phyloP scores from a whole-genome alignment of 2,329 filamentous ascomycete species.

The Exophiala calicioides region DNA sequence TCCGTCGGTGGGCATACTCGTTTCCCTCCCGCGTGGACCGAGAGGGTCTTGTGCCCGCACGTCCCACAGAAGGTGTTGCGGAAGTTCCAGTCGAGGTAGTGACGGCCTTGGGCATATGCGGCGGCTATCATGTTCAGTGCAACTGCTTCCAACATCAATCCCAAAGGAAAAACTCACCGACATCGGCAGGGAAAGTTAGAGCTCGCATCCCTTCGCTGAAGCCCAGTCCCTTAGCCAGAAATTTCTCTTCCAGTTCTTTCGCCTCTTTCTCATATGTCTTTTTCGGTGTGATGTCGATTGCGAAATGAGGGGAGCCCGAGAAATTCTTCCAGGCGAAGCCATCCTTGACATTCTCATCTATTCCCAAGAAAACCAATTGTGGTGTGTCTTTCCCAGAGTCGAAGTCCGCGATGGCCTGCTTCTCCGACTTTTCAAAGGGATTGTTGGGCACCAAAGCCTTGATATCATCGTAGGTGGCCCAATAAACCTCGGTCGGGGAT shows the following conservation, averaged over 20 bases:
- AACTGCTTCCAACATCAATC: too few relatives aligned
- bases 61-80: conserved; percentile 89
- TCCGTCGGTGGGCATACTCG: conserved; percentile 48
- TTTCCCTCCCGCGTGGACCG: conserved; percentile 47
- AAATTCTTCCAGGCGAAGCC: conserved; percentile 59
- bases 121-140: conserved; percentile 73
- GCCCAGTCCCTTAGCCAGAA: conserved; percentile 62
- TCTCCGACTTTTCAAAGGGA: conserved; percentile 71
- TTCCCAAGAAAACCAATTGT: conserved; percentile 78
- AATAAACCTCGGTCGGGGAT: conserved; percentile 64
- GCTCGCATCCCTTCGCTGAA: conserved; percentile 69
- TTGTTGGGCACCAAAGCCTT: conserved; percentile 68
- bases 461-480: conserved; percentile 69
- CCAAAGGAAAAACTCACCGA: conserved; percentile 61
- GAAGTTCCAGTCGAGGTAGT: conserved; percentile 89
- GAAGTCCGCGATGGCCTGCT: conserved; percentile 69
- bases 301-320: conserved; percentile 80
- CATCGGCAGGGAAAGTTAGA: conserved; percentile 60
- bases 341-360: conserved; percentile 65
- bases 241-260: conserved; percentile 58
- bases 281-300: conserved; percentile 79
- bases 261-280: conserved; percentile 64
- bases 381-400: conserved; percentile 69
- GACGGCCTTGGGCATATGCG: conserved; percentile 84
- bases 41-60: conserved; percentile 78